A percentile compares a stretch with the other conserved stretches of the same genome.
These are phyloP conservation scores for Spergularia bocconei DNA, from an alignment of 148 eudicot genomes.

Conservation along the genomic window DNA sequence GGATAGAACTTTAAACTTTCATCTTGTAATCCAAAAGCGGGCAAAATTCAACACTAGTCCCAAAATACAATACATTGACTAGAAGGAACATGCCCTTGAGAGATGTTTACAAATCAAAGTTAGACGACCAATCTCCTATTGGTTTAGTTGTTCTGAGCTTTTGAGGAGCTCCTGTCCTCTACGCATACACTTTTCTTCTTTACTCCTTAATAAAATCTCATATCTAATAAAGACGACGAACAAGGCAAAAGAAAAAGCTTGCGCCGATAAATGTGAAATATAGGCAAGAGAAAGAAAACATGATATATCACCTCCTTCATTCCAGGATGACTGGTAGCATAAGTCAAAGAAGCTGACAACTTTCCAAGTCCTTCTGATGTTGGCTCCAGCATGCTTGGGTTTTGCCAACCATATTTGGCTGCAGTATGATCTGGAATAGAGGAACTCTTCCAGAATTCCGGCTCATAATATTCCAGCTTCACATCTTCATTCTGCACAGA, in stretches of 20 bases:
- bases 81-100: neutral
- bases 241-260: neutral
- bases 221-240: neutral
- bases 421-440: constrained; percentile 47
- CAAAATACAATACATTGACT: neutral
- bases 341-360: constrained; percentile 67
- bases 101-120: neutral
- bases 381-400: constrained; percentile 58
- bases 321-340: constrained; percentile 40
- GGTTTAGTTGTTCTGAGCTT: constrained; percentile 1
- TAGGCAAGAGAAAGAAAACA: constrained; percentile 1
- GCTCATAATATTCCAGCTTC: constrained; percentile 55
- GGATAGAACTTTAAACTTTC: neutral
- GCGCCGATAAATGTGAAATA: neutral
- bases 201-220: neutral
- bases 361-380: constrained; percentile 67
- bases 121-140: no score
- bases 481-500: constrained; percentile 65
- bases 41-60: neutral
- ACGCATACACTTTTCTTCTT: neutral
- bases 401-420: constrained; percentile 41
- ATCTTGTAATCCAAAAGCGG: neutral
- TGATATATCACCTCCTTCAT: constrained; percentile 50
- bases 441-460: constrained; percentile 52
- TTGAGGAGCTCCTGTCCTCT: neutral